A percentile compares a stretch with the other conserved stretches of the same genome.
Evolutionary conservation across 805 yeast genomes (phyloP).

Genomic region (Nakazawaea ambrosiae): DNA sequence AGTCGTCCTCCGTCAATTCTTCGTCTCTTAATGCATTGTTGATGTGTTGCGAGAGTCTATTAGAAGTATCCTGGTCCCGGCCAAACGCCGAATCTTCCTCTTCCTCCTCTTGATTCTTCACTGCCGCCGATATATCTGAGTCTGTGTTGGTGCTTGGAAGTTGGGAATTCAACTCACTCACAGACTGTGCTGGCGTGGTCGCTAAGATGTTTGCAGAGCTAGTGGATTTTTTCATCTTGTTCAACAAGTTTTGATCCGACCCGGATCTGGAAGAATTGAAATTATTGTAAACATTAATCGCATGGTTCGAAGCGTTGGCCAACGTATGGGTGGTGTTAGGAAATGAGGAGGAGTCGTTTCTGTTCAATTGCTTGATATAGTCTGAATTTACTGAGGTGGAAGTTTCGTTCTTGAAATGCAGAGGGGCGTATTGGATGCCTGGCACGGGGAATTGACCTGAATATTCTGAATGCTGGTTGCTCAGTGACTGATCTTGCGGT

Average conservation of each 20-base stretch:
- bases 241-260: conserved; percentile 14
- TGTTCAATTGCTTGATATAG: conserved; percentile 21
- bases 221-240: neutral
- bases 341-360: conserved; percentile 24
- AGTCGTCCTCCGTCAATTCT: conserved; percentile 2
- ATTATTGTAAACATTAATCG: conserved; percentile 21
- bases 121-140: neutral
- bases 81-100: neutral
- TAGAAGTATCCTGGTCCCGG: neutral
- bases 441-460: neutral
- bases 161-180: neutral
- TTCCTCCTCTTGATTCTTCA: conserved; percentile 1
- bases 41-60: neutral
- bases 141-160: neutral
- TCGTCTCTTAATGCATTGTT: neutral
- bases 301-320: conserved; percentile 20
- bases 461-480: too few species aligned
- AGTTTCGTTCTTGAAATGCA: conserved; percentile 1
- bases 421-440: conserved; percentile 2
- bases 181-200: neutral
- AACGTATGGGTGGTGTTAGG: conserved; percentile 21
- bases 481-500: neutral
- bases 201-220: neutral
- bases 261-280: conserved; percentile 12
- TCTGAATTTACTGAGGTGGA: conserved; percentile 11